These are phyloP conservation scores for Elaeagnus macrophylla DNA, from an alignment of 306 rosid genomes.

Conservation along the genomic window DNA sequence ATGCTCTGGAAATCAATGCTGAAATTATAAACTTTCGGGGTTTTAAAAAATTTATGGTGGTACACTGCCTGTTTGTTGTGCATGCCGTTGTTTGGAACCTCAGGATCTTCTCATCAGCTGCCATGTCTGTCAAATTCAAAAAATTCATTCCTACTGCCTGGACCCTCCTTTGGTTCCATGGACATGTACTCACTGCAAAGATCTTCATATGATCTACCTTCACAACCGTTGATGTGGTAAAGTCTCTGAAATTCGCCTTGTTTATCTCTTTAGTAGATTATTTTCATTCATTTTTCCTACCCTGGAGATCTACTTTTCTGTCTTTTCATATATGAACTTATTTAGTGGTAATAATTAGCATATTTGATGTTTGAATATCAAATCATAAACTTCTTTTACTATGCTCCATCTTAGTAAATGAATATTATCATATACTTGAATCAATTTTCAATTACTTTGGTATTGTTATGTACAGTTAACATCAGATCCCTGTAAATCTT, in stretches of 20 bases:
- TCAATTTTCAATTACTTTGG: no score
- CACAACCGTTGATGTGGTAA: slow-evolving; percentile 11
- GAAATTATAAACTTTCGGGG: slow-evolving; percentile 2
- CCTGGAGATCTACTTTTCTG: no score
- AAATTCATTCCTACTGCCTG: slow-evolving; percentile 62
- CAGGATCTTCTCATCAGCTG: slow-evolving; percentile 67
- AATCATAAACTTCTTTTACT: no score
- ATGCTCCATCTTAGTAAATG: no score
- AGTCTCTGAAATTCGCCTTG: background rate
- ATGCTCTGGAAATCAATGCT: slow-evolving; percentile 15
- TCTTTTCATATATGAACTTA: no score
- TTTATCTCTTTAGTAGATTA: background rate
- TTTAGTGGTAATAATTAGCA: no score
- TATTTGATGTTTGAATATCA: no score
- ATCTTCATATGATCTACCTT: slow-evolving; percentile 43
- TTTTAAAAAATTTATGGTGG: slow-evolving; percentile 7
- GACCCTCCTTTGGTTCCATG: slow-evolving; percentile 72
- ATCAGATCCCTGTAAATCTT: no score
- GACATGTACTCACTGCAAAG: slow-evolving; percentile 74
- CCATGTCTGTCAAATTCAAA: slow-evolving; percentile 30
- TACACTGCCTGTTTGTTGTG: slow-evolving; percentile 37
- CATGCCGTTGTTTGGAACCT: slow-evolving; percentile 56
- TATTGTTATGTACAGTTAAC: no score
- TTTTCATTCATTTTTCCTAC: no score
- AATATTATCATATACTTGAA: no score